Percentiles rank a stretch among this genome's conserved stretches.
Evolutionary conservation across 164 flowering plant species (phyloP).

Genomic region (Magnolia officinalis): DNA sequence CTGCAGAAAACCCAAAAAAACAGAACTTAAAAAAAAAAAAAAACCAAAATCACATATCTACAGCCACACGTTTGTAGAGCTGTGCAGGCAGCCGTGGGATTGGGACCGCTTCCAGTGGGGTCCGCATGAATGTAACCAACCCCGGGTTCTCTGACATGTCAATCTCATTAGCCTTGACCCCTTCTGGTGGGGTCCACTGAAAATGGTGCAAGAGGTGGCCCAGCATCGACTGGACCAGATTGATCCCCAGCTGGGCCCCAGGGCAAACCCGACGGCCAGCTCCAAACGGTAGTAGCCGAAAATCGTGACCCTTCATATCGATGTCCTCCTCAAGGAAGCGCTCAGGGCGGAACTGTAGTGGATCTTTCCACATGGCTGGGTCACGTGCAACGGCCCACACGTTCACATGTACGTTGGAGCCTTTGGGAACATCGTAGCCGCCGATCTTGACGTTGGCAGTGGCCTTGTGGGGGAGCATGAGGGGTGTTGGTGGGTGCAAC

Average conservation of each 20-base stretch:
- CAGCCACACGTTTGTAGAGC: constrained; percentile 29
- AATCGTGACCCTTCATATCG: constrained; percentile 32
- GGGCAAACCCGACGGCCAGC: constrained; percentile 33
- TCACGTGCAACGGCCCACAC: constrained; percentile 37
- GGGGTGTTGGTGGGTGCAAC: constrained; percentile 32
- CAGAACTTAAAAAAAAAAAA: not conserved
- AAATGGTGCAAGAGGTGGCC: constrained; percentile 35
- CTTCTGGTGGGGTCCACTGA: constrained; percentile 24
- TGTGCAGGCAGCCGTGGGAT: constrained; percentile 27
- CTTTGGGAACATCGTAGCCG: constrained; percentile 33
- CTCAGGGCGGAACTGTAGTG: constrained; percentile 28
- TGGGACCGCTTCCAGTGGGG: constrained; percentile 26
- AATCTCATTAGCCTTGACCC: constrained; percentile 17
- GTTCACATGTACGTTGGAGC: constrained; percentile 25
- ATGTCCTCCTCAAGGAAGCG: constrained; percentile 32
- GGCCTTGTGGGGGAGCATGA: constrained; percentile 36
- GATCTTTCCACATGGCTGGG: constrained; percentile 26
- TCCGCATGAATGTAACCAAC: constrained; percentile 27
- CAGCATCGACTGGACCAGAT: constrained; percentile 32
- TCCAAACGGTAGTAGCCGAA: constrained; percentile 28
- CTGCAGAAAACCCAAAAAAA: not conserved
- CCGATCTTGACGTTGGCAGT: constrained; percentile 25
- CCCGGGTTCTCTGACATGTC: constrained; percentile 35
- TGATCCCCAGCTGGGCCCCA: constrained; percentile 28
- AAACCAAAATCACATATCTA: constrained; percentile 11